Evolutionary conservation across 305 asterid species (phyloP), one percentile per base, ranked within the genome.

Genomic region (Fraxinus dipetala): DNA sequence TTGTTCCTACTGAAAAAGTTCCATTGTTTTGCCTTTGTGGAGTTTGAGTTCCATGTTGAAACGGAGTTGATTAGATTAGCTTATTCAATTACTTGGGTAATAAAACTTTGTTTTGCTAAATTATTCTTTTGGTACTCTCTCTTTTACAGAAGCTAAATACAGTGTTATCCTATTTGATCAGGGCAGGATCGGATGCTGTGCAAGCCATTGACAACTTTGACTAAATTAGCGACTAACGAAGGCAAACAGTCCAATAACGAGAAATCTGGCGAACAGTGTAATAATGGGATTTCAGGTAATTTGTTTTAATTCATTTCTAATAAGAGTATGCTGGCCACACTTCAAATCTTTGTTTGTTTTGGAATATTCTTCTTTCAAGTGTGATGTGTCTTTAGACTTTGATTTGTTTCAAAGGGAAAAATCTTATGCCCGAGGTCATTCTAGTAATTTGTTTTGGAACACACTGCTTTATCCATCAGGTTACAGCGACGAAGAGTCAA

Each of bases 181-280:
- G 92, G 95, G 88, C 94, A 94, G 99, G 89, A 91, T 79, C 92
- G 79, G 82, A 91, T 92, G 92, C 92, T 96, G 67, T 83, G 86
- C 87, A 65, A 72, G 79, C 87, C 90, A 87, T 88, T 91, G 76
- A 76, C 86, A 67, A 48, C 87, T 54, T 81, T 80, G 48, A 86
- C 81, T 79, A 79, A 83, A 79, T 51, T 20, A n/a, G 85, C 85
- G 61, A 77, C 63, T 80, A 70, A 79, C 85, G 85, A 86, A 48
- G 70, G 85, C 84, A 88, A 81, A 82, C 88, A 80, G 87, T 84
- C 89, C 32, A 78, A 76, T 84, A 85, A 79, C 85, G 86, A 79
- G 59, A 30, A 54, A 77, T 34, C 84, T 85, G 90, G 91, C 83
- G 48, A 79, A 74, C 70, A 16, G 13, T 69, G 10, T 31, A 69